A percentile compares a stretch with the other conserved stretches of the same genome.
Evolutionary conservation across 371 early-diverging fungal species (phyloP).

Genomic region (Mucor saturninus): DNA sequence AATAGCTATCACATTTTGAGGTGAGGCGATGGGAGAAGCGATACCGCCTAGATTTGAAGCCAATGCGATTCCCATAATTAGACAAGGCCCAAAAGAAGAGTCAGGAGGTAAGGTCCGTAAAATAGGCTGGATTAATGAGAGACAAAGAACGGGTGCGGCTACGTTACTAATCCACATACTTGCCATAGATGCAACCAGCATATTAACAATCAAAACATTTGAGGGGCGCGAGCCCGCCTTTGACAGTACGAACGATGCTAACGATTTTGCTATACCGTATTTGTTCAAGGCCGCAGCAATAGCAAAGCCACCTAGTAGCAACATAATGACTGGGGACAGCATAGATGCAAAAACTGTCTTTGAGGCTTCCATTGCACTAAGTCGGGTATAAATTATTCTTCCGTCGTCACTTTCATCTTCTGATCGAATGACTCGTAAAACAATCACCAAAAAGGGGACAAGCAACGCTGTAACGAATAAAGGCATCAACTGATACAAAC

Average conservation of each 20-base stretch:
- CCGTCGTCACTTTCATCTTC: constrained; percentile 60
- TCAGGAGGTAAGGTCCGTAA: constrained; percentile 70
- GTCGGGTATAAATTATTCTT: constrained; percentile 57
- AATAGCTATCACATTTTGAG: constrained; percentile 78
- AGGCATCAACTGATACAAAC: constrained; percentile 77
- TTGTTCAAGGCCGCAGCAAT: constrained; percentile 82
- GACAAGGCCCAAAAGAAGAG: constrained; percentile 64
- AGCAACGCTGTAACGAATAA: constrained; percentile 79
- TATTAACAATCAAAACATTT: constrained; percentile 72
- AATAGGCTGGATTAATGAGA: constrained; percentile 73
- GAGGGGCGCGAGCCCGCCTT: constrained; percentile 74
- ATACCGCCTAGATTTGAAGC: constrained; percentile 83
- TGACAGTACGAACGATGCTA: constrained; percentile 69
- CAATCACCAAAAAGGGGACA: constrained; percentile 76
- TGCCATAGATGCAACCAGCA: constrained; percentile 77
- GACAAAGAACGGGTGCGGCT: constrained; percentile 84
- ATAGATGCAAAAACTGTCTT: constrained; percentile 88
- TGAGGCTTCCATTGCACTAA: constrained; percentile 76
- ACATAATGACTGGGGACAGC: constrained; percentile 95
- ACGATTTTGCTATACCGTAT: constrained; percentile 71
- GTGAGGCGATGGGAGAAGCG: constrained; percentile 82
- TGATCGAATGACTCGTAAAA: constrained; percentile 71
- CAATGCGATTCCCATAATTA: constrained; percentile 82
- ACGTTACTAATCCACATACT: constrained; percentile 87
- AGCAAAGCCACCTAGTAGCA: constrained; percentile 93